Percentiles rank a stretch among this genome's conserved stretches.
These are phyloP conservation scores for Marasmius tenuissimus DNA, from an alignment of 1,284 basidiomycete species.

Conservation along the genomic window DNA sequence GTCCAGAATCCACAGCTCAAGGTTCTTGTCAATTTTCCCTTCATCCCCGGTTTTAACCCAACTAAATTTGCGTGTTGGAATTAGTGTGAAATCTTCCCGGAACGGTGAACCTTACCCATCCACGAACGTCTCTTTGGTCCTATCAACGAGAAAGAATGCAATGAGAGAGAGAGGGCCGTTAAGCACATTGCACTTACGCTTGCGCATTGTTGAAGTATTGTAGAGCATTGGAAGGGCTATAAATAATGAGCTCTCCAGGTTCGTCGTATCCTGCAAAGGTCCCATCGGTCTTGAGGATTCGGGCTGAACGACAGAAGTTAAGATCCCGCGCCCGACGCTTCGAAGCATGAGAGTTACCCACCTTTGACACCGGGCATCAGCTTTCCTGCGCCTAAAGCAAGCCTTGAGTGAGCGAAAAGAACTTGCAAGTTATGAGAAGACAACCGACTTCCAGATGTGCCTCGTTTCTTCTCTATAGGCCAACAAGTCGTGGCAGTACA, in stretches of 20 bases:
- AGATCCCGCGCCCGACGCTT: neutral
- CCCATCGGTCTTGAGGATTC: conserved; percentile 63
- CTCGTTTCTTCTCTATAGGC: conserved; percentile 45
- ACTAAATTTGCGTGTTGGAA: conserved; percentile 28
- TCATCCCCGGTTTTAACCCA: conserved; percentile 76
- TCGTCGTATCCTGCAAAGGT: conserved; percentile 55
- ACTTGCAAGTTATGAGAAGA: neutral
- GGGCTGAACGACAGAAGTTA: conserved; percentile 24
- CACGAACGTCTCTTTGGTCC: conserved; percentile 54
- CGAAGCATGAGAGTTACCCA: neutral
- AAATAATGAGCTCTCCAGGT: conserved; percentile 60
- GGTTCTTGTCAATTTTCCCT: conserved; percentile 53
- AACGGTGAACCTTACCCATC: conserved; percentile 38
- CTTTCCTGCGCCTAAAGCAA: conserved; percentile 46
- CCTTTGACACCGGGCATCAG: conserved; percentile 47
- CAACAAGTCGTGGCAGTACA: conserved; percentile 48
- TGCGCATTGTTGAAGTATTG: conserved; percentile 58
- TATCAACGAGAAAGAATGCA: conserved; percentile 17
- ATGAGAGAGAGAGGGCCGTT: neutral
- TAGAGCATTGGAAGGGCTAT: conserved; percentile 55
- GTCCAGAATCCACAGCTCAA: conserved; percentile 66
- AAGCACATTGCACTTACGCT: conserved; percentile 50
- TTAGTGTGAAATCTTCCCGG: neutral
- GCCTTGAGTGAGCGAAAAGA: neutral
- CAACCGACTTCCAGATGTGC: conserved; percentile 45